A percentile compares a stretch with the other conserved stretches of the same genome.
Evolutionary conservation across 306 rosid genomes (phyloP).

Genomic region (Pterocarpus santalinus): DNA sequence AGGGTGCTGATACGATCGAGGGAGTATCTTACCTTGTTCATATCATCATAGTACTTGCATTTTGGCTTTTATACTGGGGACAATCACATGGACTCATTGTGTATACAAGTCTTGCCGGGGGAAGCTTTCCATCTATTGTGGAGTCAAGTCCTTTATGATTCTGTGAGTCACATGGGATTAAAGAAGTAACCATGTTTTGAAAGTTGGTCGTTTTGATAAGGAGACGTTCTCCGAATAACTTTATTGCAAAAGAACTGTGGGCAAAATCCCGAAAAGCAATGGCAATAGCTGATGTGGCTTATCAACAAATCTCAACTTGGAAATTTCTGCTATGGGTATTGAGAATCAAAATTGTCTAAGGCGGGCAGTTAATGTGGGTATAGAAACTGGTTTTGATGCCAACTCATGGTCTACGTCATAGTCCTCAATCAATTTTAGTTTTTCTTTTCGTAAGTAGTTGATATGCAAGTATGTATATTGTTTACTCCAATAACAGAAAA

Average conservation of each 20-base stretch:
- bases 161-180: constrained; percentile 10
- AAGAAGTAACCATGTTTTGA: constrained; percentile 46
- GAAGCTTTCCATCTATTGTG: neutral
- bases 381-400: constrained; percentile 21
- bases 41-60: neutral
- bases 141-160: neutral
- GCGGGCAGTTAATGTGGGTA: constrained; percentile 6
- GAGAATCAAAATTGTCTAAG: constrained; percentile 47
- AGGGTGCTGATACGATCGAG: constrained; percentile 4
- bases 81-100: constrained; percentile 52
- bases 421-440: no score
- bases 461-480: no score
- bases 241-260: constrained; percentile 5
- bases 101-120: neutral
- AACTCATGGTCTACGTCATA: constrained; percentile 28
- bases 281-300: constrained; percentile 31
- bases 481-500: neutral
- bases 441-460: no score
- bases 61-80: constrained; percentile 50
- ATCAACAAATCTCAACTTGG: constrained; percentile 32
- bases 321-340: constrained; percentile 6
- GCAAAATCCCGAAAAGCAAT: constrained; percentile 30
- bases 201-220: constrained; percentile 1
- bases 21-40: neutral
- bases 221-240: constrained; percentile 45